phyloP scores from a whole-genome alignment of 176 grass and related monocot genomes.

The Musa troglodytarum region DNA sequence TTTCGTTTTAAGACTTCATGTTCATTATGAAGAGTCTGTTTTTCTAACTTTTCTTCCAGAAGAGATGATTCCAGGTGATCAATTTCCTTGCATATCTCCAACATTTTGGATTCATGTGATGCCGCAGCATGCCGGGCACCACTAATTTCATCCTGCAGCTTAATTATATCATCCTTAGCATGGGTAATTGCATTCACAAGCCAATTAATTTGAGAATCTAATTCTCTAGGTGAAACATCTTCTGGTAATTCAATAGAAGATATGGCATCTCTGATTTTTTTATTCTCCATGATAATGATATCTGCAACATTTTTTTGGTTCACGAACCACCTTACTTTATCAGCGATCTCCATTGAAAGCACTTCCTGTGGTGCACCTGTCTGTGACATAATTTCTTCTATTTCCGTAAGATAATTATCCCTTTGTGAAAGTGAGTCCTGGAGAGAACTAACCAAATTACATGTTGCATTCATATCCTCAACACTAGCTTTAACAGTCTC shows the following conservation, averaged over 20 bases:
- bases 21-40: constrained; percentile 64
- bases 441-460: constrained; percentile 44
- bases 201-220: constrained; percentile 83
- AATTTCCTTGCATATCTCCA: constrained; percentile 59
- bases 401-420: constrained; percentile 46
- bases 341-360: constrained; percentile 44
- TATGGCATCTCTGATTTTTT: constrained; percentile 66
- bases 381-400: constrained; percentile 45
- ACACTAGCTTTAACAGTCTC: constrained; percentile 56
- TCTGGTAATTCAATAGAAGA: constrained; percentile 58
- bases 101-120: constrained; percentile 45
- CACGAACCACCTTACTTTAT: constrained; percentile 68
- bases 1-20: constrained; percentile 52
- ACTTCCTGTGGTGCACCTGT: constrained; percentile 51
- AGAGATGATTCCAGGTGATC: constrained; percentile 46
- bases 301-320: constrained; percentile 63
- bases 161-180: constrained; percentile 39
- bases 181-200: constrained; percentile 47
- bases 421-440: constrained; percentile 60
- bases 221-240: constrained; percentile 38
- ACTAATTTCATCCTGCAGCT: constrained; percentile 55
- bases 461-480: constrained; percentile 44
- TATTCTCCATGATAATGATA: constrained; percentile 47
- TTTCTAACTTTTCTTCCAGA: constrained; percentile 72
- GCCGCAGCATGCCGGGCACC: constrained; percentile 10